These are phyloP conservation scores for Hanseniaspora singularis DNA, from an alignment of 805 yeast species.

Conservation along the genomic window DNA sequence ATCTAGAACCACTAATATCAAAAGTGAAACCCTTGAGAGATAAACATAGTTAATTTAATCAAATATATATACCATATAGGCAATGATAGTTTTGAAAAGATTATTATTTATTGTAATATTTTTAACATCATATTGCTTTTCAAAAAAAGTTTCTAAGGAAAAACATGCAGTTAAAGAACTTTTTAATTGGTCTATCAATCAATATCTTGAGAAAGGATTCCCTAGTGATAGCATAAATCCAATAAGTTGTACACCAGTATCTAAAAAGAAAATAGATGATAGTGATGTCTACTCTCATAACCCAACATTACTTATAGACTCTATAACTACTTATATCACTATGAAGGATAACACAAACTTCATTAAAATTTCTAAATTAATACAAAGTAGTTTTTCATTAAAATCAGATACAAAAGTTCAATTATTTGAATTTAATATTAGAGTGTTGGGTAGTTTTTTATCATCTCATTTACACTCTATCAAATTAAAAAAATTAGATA, in stretches of 20 bases:
- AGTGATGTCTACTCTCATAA: constrained; percentile 83
- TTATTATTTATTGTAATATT: too few species aligned
- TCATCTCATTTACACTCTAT: constrained; percentile 66
- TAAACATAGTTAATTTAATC: too few species aligned
- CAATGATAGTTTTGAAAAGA: too few species aligned
- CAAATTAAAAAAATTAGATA: constrained; percentile 28
- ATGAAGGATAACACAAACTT: constrained; percentile 53
- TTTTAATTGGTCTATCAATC: constrained; percentile 63
- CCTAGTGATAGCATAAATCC: constrained; percentile 81
- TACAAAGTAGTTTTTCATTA: constrained; percentile 30
- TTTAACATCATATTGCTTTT: too few species aligned
- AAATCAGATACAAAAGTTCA: constrained; percentile 59
- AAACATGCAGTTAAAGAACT: constrained; percentile 28
- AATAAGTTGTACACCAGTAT: constrained; percentile 53
- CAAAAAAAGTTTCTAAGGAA: too few species aligned
- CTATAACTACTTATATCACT: constrained; percentile 65
- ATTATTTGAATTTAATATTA: constrained; percentile 74
- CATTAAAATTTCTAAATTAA: constrained; percentile 33
- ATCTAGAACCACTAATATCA: too few species aligned
- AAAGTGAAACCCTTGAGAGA: too few species aligned
- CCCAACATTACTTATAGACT: constrained; percentile 66
- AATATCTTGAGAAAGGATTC: constrained; percentile 56
- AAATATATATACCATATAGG: too few species aligned
- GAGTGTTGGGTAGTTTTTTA: constrained; percentile 71
- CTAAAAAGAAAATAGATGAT: constrained; percentile 44